Conservation (phyloP, 306 rosid species). For the Dalbergia cultrata region DNA sequence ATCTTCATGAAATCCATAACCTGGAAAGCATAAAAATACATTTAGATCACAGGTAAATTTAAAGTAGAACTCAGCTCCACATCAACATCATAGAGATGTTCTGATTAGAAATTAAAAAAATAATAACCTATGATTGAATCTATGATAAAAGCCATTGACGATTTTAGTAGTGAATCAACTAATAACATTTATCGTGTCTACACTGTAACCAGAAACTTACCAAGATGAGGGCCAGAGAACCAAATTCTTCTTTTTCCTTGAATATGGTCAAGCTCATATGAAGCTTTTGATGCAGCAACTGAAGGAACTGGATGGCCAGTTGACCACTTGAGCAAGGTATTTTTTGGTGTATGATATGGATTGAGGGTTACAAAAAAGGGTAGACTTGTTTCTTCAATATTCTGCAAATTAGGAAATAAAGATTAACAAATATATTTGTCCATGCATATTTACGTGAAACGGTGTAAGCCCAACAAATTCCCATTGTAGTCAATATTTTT, state of each 20-base stretch:
- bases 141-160: background rate
- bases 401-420: slow-evolving; percentile 61
- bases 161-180: background rate
- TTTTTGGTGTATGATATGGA: slow-evolving; percentile 73
- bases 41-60: slow-evolving; percentile 16
- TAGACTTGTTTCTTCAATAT: slow-evolving; percentile 62
- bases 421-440: slow-evolving; percentile 8
- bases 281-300: slow-evolving; percentile 84
- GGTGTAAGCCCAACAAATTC: background rate
- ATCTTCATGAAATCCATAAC: slow-evolving; percentile 97
- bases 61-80: background rate
- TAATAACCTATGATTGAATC: no score
- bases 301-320: slow-evolving; percentile 93
- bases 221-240: slow-evolving; percentile 93
- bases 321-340: slow-evolving; percentile 76
- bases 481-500: slow-evolving; percentile 16
- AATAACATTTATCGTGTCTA: background rate
- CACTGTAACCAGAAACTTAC: slow-evolving; percentile 49
- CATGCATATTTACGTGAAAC: background rate
- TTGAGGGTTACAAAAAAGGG: slow-evolving; percentile 89
- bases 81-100: slow-evolving; percentile 1
- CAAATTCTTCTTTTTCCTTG: slow-evolving; percentile 94
- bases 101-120: background rate
- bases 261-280: slow-evolving; percentile 65
- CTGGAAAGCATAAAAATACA: slow-evolving; percentile 54